Evolutionary conservation across 2,329 filamentous ascomycete genomes (phyloP).

Genomic region (Ophiostoma novo-ulmi): DNA sequence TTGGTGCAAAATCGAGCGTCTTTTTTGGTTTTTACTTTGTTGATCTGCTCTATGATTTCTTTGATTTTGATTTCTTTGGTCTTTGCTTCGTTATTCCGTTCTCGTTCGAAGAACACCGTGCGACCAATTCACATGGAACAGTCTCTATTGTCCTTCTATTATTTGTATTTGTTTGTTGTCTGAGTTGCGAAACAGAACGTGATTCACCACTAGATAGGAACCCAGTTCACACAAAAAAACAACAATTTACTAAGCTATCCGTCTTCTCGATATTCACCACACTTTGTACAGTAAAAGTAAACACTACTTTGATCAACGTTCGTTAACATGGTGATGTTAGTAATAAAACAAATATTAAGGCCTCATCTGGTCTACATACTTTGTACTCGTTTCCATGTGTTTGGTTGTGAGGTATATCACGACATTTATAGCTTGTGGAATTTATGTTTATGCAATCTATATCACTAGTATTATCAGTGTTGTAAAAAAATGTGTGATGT

Average conservation of each 20-base stretch:
- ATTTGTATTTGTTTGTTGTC: neutral
- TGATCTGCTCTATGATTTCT: neutral
- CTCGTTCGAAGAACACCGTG: no score
- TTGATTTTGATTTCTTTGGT: neutral
- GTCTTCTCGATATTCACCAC: no score
- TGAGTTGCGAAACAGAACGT: neutral
- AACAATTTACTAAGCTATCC: neutral
- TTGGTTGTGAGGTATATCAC: neutral
- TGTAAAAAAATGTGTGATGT: neutral
- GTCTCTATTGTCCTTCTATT: neutral
- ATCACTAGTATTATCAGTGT: neutral
- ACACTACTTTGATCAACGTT: neutral
- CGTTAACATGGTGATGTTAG: slow-evolving; percentile 3
- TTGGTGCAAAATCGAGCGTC: slow-evolving; percentile 19
- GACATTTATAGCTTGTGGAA: neutral
- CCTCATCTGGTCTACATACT: neutral
- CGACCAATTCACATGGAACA: no score
- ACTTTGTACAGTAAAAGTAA: neutral
- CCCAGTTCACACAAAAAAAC: neutral
- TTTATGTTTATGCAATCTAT: neutral
- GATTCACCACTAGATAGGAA: slow-evolving; percentile 5
- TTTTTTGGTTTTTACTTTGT: slow-evolving; percentile 13
- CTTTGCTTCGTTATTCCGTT: neutral
- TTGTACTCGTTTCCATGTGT: neutral
- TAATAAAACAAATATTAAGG: neutral